phyloP scores from a whole-genome alignment of 345 rosid species.

The Balakata baccata region DNA sequence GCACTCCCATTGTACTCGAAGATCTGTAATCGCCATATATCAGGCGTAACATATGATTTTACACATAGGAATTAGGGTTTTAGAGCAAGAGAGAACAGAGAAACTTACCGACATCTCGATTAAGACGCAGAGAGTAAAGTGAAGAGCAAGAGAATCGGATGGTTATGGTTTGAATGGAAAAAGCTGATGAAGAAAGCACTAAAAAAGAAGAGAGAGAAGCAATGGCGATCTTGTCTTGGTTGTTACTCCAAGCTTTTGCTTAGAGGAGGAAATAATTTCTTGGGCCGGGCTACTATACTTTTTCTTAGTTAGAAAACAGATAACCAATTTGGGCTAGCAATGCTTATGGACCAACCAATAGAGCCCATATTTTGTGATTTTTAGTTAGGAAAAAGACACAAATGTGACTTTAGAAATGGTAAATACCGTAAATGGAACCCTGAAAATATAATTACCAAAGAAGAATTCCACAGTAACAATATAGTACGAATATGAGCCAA shows the following conservation, averaged over 20 bases:
- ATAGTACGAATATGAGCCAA: no score
- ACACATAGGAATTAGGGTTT: constrained; percentile 7
- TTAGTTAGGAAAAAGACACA: no score
- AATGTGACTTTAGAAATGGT: no score
- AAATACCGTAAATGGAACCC: no score
- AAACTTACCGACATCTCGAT: constrained; percentile 53
- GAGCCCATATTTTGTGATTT: no score
- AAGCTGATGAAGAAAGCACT: no score
- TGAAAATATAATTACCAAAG: no score
- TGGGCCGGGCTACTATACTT: background rate
- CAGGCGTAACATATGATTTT: background rate
- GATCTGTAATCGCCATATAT: constrained; percentile 48
- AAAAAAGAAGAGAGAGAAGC: background rate
- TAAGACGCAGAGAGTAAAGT: background rate
- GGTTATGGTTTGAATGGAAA: background rate
- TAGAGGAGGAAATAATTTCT: background rate
- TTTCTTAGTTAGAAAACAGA: no score
- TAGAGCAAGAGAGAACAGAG: background rate
- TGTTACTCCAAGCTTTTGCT: background rate
- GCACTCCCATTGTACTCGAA: constrained; percentile 98
- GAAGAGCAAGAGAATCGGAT: background rate
- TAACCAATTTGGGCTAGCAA: no score
- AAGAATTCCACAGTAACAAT: no score
- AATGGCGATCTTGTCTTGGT: background rate
- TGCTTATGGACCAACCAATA: no score